Percentiles rank a stretch among this genome's conserved stretches.
phyloP scores from a whole-genome alignment of 192 early-diverging fungal genomes.

The Gryganskiella cystojenkinii region DNA sequence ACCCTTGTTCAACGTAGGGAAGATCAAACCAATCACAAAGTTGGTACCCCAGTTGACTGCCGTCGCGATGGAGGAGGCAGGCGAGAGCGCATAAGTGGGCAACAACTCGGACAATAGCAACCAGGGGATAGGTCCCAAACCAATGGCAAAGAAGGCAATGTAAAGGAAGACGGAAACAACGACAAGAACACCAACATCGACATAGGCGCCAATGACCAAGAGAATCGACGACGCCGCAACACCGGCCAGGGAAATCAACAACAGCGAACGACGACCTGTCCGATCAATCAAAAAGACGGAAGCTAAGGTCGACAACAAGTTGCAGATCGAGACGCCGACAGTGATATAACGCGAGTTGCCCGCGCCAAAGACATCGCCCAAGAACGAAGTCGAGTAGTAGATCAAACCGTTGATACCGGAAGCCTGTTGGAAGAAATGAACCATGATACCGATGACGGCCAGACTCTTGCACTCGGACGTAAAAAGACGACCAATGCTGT shows the following conservation, averaged over 20 bases:
- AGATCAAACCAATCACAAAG: constrained; percentile 58
- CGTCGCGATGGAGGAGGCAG: constrained; percentile 77
- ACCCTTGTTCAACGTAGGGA: constrained; percentile 47
- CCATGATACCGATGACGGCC: constrained; percentile 68
- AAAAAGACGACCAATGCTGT: constrained; percentile 65
- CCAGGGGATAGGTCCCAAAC: constrained; percentile 87
- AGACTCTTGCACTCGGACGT: constrained; percentile 68
- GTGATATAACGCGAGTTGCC: constrained; percentile 70
- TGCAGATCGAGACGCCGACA: constrained; percentile 65
- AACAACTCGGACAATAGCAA: constrained; percentile 80
- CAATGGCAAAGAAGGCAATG: constrained; percentile 83
- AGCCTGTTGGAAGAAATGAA: constrained; percentile 86
- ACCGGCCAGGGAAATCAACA: constrained; percentile 69
- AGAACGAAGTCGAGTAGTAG: constrained; percentile 90
- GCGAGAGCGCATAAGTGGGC: constrained; percentile 78
- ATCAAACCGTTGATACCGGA: constrained; percentile 89
- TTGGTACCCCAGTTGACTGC: constrained; percentile 76
- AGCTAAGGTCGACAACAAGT: constrained; percentile 69
- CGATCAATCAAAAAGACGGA: constrained; percentile 70
- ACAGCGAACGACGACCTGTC: constrained; percentile 72
- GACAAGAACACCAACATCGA: constrained; percentile 63
- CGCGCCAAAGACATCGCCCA: constrained; percentile 66
- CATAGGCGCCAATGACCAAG: constrained; percentile 71
- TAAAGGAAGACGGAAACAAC: constrained; percentile 78
- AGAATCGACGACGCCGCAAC: constrained; percentile 72